Conservation (phyloP, 495 filamentous ascomycete genomes). For the Xylaria cubensis region DNA sequence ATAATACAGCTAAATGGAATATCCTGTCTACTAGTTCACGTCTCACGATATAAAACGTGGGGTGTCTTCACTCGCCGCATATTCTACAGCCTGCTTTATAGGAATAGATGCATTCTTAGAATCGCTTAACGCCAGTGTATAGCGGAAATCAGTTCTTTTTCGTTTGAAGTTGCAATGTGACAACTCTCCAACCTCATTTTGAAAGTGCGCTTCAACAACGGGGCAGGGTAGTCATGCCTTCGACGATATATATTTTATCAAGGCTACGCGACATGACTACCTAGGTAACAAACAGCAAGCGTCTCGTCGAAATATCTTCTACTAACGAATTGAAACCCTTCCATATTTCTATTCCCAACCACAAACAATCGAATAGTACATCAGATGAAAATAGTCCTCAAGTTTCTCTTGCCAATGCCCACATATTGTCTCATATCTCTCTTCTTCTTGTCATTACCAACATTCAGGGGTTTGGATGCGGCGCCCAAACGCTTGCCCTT, state of each 20-base stretch:
- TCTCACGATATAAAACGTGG: not conserved
- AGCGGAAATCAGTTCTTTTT: not conserved
- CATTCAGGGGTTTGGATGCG: conserved; percentile 57
- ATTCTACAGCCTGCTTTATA: no score
- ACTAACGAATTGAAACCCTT: not conserved
- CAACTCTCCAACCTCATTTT: not conserved
- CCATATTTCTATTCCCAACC: not conserved
- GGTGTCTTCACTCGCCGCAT: not conserved
- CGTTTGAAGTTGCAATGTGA: not conserved
- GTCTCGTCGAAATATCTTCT: conserved; percentile 8
- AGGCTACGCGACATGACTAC: not conserved
- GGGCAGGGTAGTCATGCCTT: not conserved
- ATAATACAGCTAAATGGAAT: not conserved
- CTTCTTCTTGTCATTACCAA: conserved; percentile 29
- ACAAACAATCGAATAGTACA: not conserved
- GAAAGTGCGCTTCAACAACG: not conserved
- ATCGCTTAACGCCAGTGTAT: not conserved
- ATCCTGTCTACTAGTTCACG: not conserved
- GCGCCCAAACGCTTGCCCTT: conserved; percentile 69
- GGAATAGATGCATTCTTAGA: no score
- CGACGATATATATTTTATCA: not conserved
- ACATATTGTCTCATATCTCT: conserved; percentile 4
- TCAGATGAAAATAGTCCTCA: conserved; percentile 17
- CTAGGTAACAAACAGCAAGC: not conserved
- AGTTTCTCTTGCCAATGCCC: not conserved